Evolutionary conservation across 2,329 filamentous ascomycete genomes (phyloP).

Genomic region (Fusarium tricinctum): DNA sequence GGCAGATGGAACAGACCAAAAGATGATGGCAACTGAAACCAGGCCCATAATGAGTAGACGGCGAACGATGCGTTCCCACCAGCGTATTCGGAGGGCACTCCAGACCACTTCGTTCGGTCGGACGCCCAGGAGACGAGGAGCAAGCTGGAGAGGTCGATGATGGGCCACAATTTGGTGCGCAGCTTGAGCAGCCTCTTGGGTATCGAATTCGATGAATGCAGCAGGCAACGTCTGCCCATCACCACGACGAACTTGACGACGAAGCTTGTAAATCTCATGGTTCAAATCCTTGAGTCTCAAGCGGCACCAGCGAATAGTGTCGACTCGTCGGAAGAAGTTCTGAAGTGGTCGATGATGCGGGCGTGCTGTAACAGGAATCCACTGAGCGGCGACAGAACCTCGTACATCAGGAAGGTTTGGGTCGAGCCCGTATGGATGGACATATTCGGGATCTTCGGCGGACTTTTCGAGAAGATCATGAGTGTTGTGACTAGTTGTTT

Average conservation of each 20-base stretch:
- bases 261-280: constrained; percentile 71
- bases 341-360: constrained; percentile 79
- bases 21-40: constrained; percentile 83
- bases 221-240: constrained; percentile 77
- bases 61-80: constrained; percentile 87
- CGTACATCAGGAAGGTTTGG: constrained; percentile 57
- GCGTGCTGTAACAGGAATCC: constrained; percentile 79
- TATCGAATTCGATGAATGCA: constrained; percentile 91
- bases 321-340: constrained; percentile 87
- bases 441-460: constrained; percentile 53
- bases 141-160: constrained; percentile 88
- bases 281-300: constrained; percentile 60
- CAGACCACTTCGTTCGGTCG: constrained; percentile 88
- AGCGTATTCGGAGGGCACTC: constrained; percentile 84
- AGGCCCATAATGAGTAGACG: constrained; percentile 78
- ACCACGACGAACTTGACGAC: constrained; percentile 79
- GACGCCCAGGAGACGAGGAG: constrained; percentile 86
- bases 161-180: constrained; percentile 90
- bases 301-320: constrained; percentile 93
- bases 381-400: constrained; percentile 75
- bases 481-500: constrained; percentile 3
- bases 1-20: constrained; percentile 84
- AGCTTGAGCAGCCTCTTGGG: constrained; percentile 85
- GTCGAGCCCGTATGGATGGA: constrained; percentile 56
- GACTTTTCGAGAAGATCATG: constrained; percentile 40